Conservation (phyloP, 805 yeast species). For the Zygoascus bituminiphila region DNA sequence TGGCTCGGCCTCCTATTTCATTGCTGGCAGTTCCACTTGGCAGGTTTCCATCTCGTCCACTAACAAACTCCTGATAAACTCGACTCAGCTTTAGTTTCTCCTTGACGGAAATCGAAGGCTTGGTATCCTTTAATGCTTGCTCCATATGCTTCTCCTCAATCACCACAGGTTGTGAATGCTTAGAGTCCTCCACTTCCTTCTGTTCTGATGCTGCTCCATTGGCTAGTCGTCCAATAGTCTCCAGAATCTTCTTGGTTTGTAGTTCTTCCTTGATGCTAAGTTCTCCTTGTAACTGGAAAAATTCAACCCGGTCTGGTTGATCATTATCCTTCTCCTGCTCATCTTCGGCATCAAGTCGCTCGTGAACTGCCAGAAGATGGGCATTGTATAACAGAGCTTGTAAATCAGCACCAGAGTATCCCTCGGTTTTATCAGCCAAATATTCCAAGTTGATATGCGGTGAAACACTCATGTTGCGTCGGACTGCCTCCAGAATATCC, state of each 20-base stretch:
- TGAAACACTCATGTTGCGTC: conserved; percentile 51
- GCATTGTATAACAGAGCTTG: conserved; percentile 92
- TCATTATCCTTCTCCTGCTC: conserved; percentile 9
- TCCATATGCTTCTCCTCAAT: conserved; percentile 49
- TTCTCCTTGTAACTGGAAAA: conserved; percentile 32
- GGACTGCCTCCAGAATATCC: conserved; percentile 53
- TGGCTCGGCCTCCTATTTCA: conserved; percentile 78
- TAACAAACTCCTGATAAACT: conserved; percentile 65
- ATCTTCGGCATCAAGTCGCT: conserved; percentile 32
- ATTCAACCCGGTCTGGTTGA: conserved; percentile 26
- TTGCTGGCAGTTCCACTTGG: conserved; percentile 75
- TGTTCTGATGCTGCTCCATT: conserved; percentile 2
- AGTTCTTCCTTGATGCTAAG: background rate
- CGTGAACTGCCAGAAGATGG: conserved; percentile 69
- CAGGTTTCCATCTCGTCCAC: conserved; percentile 78
- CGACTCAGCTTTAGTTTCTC: conserved; percentile 55
- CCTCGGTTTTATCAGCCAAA: conserved; percentile 55
- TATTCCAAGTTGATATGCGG: conserved; percentile 43
- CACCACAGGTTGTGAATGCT: conserved; percentile 22
- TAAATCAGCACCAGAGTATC: conserved; percentile 90
- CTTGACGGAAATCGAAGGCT: conserved; percentile 75
- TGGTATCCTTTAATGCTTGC: conserved; percentile 63
- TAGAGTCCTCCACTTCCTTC: conserved; percentile 1
- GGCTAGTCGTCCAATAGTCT: conserved; percentile 4
- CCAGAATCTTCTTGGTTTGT: conserved; percentile 14